A percentile compares a stretch with the other conserved stretches of the same genome.
Conservation (phyloP, 2,329 filamentous ascomycete genomes). For the Arthroderma sp. region DNA sequence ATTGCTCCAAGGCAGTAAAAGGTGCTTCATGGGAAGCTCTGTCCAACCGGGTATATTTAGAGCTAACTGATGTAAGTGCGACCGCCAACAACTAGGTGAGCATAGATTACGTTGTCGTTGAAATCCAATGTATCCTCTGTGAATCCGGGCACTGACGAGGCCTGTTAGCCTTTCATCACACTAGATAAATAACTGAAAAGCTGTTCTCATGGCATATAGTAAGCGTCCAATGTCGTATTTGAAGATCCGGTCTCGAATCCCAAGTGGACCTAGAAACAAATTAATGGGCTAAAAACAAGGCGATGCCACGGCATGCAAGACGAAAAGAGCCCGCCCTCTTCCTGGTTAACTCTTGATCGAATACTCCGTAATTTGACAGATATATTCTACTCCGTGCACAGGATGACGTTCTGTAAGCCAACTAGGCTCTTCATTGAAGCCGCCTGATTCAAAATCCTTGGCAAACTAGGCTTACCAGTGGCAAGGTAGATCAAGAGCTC, state of each 20-base stretch:
- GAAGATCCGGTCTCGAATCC: conserved; percentile 7
- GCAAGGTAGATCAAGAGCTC: no score
- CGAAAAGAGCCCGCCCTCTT: no score
- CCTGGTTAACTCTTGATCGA: no score
- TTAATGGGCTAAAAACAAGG: no score
- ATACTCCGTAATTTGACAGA: no score
- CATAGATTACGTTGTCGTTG: conserved; percentile 1
- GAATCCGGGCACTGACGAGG: conserved; percentile 5
- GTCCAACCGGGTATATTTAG: conserved; percentile 2
- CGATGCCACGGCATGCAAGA: no score
- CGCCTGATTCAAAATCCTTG: no score
- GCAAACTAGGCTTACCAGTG: no score
- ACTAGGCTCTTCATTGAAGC: no score
- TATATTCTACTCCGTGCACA: no score
- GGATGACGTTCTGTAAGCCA: no score
- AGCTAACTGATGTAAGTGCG: conserved; percentile 4
- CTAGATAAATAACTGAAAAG: conserved; percentile 2
- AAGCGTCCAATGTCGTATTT: conserved; percentile 9
- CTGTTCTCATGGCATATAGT: conserved; percentile 9
- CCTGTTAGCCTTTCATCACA: not conserved
- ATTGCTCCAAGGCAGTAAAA: not conserved
- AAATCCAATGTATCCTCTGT: conserved; percentile 2
- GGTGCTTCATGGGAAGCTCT: not conserved
- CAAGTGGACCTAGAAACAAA: not conserved
- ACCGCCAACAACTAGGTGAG: conserved; percentile 5